phyloP scores from a whole-genome alignment of 1,284 basidiomycete genomes.

The Puccinia novopanici region DNA sequence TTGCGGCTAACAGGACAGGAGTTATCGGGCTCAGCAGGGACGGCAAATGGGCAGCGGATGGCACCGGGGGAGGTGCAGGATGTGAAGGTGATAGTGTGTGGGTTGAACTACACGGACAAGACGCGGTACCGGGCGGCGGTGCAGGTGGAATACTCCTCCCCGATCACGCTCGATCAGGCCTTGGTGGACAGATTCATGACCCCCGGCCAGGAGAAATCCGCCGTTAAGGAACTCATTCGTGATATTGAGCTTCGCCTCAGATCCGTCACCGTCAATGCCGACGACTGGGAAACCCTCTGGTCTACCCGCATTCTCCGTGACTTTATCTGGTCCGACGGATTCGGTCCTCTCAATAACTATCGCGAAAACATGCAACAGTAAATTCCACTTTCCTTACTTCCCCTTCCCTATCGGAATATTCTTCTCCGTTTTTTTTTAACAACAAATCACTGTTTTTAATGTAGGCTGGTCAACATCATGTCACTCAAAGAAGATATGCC shows the following conservation, averaged over 20 bases:
- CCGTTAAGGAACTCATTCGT: constrained; percentile 28
- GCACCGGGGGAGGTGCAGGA: constrained; percentile 20
- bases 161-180: constrained; percentile 1
- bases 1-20: constrained; percentile 19
- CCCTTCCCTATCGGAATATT: not conserved
- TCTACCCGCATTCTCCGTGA: constrained; percentile 14
- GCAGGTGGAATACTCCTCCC: constrained; percentile 35
- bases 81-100: constrained; percentile 44
- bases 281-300: constrained; percentile 47
- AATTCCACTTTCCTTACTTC: not conserved
- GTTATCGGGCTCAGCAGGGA: constrained; percentile 30
- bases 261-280: constrained; percentile 37
- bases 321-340: constrained; percentile 34
- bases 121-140: constrained; percentile 34
- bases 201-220: constrained; percentile 30
- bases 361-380: constrained; percentile 42
- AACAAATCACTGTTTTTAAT: not conserved
- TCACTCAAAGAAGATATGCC: constrained; percentile 13
- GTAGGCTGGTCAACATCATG: constrained; percentile 35
- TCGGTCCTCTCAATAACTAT: constrained; percentile 40
- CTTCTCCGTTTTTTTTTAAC: not conserved
- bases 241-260: constrained; percentile 19
- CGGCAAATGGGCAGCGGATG: not conserved
- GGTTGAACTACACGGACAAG: constrained; percentile 46
- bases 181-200: constrained; percentile 33